A percentile compares a stretch with the other conserved stretches of the same genome.
These are phyloP conservation scores for Eragrostis tef DNA, from an alignment of 202 grass and related monocot genomes.

Conservation along the genomic window DNA sequence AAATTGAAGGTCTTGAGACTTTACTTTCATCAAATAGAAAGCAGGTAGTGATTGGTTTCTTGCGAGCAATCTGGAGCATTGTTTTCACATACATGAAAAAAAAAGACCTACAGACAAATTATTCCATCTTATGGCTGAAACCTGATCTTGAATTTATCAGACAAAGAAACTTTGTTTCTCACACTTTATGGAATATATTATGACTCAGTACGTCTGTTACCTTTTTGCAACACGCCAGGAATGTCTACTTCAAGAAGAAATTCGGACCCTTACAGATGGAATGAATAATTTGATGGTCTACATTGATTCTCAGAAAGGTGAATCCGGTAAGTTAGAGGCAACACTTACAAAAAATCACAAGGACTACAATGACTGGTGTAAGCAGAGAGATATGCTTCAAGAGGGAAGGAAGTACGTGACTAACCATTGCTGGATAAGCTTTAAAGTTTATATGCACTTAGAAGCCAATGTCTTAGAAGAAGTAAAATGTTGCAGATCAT, in stretches of 20 bases:
- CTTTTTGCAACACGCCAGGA: constrained; percentile 60
- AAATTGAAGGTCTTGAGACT: constrained; percentile 91
- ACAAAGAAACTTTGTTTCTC: background rate
- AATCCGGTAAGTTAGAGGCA: constrained; percentile 64
- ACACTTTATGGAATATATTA: background rate
- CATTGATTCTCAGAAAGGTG: constrained; percentile 66
- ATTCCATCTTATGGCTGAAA: background rate
- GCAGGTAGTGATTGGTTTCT: constrained; percentile 57
- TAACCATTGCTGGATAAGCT: constrained; percentile 34
- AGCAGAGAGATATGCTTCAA: constrained; percentile 86
- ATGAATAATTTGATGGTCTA: constrained; percentile 62
- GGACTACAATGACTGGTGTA: constrained; percentile 63
- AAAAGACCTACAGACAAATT: no score
- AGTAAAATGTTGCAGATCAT: constrained; percentile 68
- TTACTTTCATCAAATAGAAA: constrained; percentile 83
- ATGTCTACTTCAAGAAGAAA: constrained; percentile 86
- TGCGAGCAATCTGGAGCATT: background rate
- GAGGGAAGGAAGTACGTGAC: constrained; percentile 90
- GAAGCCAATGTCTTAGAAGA: constrained; percentile 30
- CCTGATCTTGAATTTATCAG: background rate
- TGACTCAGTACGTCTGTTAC: constrained; percentile 4
- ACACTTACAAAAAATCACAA: constrained; percentile 62
- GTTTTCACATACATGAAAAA: no score
- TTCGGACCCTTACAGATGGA: constrained; percentile 81
- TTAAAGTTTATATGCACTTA: constrained; percentile 42